Evolutionary conservation across 1,284 basidiomycete species (phyloP), one percentile per base, ranked within the genome.

Genomic region (Naganishia albida): DNA sequence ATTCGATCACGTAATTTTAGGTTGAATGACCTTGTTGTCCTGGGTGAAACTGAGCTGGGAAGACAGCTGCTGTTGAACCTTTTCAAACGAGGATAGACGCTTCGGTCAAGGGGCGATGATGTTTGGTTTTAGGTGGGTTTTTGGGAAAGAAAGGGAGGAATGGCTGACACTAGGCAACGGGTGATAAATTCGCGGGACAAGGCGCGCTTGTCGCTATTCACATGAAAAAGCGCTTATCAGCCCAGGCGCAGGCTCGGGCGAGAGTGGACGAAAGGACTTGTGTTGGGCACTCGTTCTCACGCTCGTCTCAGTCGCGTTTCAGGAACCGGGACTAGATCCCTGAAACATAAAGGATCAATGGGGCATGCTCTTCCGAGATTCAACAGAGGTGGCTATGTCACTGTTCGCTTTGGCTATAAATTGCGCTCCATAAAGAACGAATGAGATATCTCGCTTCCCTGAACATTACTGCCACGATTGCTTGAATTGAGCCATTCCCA

Each of bases 1-100:
- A 60, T 49, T 60, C 56, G 56, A 60, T 60, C 56, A 60, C 56
- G 56, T 60, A 60, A 60, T 60, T 60, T 60, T 60, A 44, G 44
- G 34, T 60, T 59, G n/a, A 44, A 23, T 30, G 30, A 23, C 46
- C 46, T 50, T 49, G 44, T 49, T 60, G 4, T 28, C 49, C 56
- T 60, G 56, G 56, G 56, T 60, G 56, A 60, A 60, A 60, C 56
- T 46, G 56, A 60, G 56, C 56, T 60, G 56, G 26, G 39, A n/a
- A 30, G 44, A 60, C 56, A 60, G 56, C 56, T 60, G 25, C 56
- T 60, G 56, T 60, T 60, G 56, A 50, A 60, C 56, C 56, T 60
- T 34, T 60, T 60, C 56, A 26, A 60, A 60, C 56, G 52, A 55
- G 62, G 46, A 55, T 25, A n/a, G 38, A 20, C 46, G 59, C 49